phyloP scores from a whole-genome alignment of 495 filamentous ascomycete genomes.

The Penicilliopsis zonata region DNA sequence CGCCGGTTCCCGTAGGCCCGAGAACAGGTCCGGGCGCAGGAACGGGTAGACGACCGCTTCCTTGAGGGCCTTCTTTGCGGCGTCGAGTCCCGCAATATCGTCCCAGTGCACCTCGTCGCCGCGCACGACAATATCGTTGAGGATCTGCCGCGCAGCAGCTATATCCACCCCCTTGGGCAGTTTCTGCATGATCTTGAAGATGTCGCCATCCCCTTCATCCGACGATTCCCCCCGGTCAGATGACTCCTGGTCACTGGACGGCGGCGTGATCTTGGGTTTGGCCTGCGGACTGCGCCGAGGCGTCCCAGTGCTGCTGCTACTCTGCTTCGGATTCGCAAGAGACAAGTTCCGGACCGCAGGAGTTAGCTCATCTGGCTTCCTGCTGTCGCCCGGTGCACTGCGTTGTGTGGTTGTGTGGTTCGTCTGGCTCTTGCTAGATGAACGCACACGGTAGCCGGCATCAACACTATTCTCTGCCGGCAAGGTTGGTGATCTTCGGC shows the following conservation, averaged over 20 bases:
- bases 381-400: too few relatives aligned
- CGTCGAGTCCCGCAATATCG: slow-evolving; percentile 83
- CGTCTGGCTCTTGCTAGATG: too few relatives aligned
- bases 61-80: slow-evolving; percentile 84
- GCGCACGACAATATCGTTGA: slow-evolving; percentile 91
- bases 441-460: too few relatives aligned
- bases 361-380: too few relatives aligned
- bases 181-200: slow-evolving; percentile 57
- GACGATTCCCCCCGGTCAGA: slow-evolving; percentile 15
- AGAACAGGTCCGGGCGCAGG: slow-evolving; percentile 88
- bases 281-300: slow-evolving; percentile 14
- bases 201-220: slow-evolving; percentile 23
- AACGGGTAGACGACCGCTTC: slow-evolving; percentile 98
- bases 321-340: too few relatives aligned
- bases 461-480: too few relatives aligned
- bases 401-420: too few relatives aligned
- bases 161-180: slow-evolving; percentile 73
- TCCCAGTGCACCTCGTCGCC: slow-evolving; percentile 94
- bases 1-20: slow-evolving; percentile 87
- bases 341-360: too few relatives aligned
- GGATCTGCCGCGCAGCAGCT: slow-evolving; percentile 72
- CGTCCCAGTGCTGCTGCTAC: too few relatives aligned
- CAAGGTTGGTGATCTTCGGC: too few relatives aligned
- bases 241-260: slow-evolving; percentile 34
- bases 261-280: slow-evolving; percentile 26